A percentile compares a stretch with the other conserved stretches of the same genome.
These are phyloP conservation scores for Penstemon newberryi DNA, from an alignment of 257 asterid genomes.

Conservation along the genomic window DNA sequence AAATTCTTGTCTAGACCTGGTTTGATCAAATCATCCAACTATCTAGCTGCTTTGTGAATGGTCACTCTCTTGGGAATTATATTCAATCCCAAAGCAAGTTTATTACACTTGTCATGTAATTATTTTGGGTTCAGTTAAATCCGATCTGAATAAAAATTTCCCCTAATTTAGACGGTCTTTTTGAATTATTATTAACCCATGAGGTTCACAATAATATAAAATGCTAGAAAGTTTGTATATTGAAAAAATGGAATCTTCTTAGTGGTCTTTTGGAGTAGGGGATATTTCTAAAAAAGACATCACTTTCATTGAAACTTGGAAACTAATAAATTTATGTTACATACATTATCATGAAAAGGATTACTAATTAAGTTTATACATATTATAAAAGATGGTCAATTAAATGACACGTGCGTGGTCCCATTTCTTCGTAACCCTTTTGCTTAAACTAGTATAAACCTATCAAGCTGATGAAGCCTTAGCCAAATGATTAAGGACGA, in stretches of 20 bases:
- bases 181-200: neutral
- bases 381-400: slow-evolving; percentile 28
- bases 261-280: slow-evolving; percentile 19
- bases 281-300: slow-evolving; percentile 25
- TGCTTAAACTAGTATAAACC: slow-evolving; percentile 22
- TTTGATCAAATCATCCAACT: no score
- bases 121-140: no score
- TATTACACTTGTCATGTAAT: no score
- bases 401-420: slow-evolving; percentile 28
- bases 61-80: no score
- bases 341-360: slow-evolving; percentile 9
- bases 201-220: neutral
- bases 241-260: neutral
- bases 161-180: no score
- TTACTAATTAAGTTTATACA: slow-evolving; percentile 18
- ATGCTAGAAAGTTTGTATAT: neutral
- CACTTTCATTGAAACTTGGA: slow-evolving; percentile 30
- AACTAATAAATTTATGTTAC: slow-evolving; percentile 40
- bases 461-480: no score
- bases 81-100: no score
- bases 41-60: no score
- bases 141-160: no score
- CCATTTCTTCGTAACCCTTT: slow-evolving; percentile 5
- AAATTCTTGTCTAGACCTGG: no score
- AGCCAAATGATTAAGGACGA: no score